These are phyloP conservation scores for Papilionanthe hybrid DNA, from an alignment of 116 monocot species.

Conservation along the genomic window DNA sequence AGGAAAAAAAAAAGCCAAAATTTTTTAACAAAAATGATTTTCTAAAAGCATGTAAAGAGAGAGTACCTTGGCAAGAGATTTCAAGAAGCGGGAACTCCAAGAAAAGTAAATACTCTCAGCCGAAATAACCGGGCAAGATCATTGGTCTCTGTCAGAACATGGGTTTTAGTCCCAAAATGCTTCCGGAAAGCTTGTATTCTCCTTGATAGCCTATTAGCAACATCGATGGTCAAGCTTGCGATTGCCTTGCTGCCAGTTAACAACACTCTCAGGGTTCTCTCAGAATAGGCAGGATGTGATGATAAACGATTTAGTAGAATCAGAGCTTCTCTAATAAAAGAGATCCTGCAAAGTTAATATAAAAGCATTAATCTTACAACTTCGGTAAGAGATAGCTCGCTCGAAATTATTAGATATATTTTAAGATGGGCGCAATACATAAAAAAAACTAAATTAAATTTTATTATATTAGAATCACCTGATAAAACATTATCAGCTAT, in stretches of 20 bases:
- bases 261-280: slow-evolving; percentile 40
- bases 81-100: slow-evolving; percentile 12
- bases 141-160: slow-evolving; percentile 43
- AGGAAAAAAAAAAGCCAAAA: too few species aligned
- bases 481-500: too few species aligned
- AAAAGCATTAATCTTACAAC: not conserved
- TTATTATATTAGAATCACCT: too few species aligned
- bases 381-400: too few species aligned
- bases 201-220: slow-evolving; percentile 47
- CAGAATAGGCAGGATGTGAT: slow-evolving; percentile 57
- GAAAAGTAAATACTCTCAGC: slow-evolving; percentile 53
- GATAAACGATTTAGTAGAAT: slow-evolving; percentile 81
- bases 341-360: slow-evolving; percentile 25
- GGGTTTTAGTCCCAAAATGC: slow-evolving; percentile 16
- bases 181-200: slow-evolving; percentile 12
- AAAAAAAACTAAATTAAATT: too few species aligned
- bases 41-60: not conserved
- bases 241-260: slow-evolving; percentile 40
- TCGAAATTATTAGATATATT: too few species aligned
- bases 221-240: slow-evolving; percentile 51
- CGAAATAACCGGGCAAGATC: slow-evolving; percentile 57
- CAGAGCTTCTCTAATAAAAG: slow-evolving; percentile 56
- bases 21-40: not conserved
- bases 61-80: not conserved
- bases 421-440: too few species aligned